Conservation (phyloP, 2,329 filamentous ascomycete genomes). For the Magnaporthiopsis poae region DNA sequence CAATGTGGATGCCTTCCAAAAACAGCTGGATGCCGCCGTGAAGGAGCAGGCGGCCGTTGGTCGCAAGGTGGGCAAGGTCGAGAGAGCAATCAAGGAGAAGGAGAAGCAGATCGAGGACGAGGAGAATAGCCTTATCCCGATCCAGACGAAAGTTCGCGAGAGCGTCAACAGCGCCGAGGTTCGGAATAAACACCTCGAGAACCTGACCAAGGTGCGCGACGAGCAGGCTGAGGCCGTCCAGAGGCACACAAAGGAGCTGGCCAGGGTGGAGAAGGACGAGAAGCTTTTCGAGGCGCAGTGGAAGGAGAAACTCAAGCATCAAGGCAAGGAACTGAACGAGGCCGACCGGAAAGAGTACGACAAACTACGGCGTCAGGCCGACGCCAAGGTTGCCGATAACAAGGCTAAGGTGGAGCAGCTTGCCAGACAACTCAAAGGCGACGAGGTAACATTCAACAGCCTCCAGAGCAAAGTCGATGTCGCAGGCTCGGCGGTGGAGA, state of each 20-base stretch:
- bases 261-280: constrained; percentile 79
- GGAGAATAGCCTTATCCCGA: constrained; percentile 73
- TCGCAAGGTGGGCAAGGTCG: constrained; percentile 67
- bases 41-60: constrained; percentile 71
- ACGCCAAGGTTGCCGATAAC: constrained; percentile 69
- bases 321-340: constrained; percentile 77
- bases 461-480: constrained; percentile 80
- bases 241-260: constrained; percentile 70
- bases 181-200: constrained; percentile 57
- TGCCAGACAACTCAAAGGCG: constrained; percentile 79
- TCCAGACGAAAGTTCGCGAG: constrained; percentile 84
- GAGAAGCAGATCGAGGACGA: constrained; percentile 81
- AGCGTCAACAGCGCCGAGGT: constrained; percentile 61
- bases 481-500: constrained; percentile 62
- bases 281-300: constrained; percentile 81
- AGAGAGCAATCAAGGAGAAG: constrained; percentile 74
- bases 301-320: constrained; percentile 71
- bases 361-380: constrained; percentile 71
- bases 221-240: constrained; percentile 58
- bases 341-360: constrained; percentile 86
- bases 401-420: constrained; percentile 77
- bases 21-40: constrained; percentile 68
- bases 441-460: constrained; percentile 82
- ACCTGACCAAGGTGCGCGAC: constrained; percentile 67
- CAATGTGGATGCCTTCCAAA: constrained; percentile 75